These are phyloP conservation scores for Fusarium sp. DNA, from an alignment of 2,329 filamentous ascomycete species.

Conservation along the genomic window DNA sequence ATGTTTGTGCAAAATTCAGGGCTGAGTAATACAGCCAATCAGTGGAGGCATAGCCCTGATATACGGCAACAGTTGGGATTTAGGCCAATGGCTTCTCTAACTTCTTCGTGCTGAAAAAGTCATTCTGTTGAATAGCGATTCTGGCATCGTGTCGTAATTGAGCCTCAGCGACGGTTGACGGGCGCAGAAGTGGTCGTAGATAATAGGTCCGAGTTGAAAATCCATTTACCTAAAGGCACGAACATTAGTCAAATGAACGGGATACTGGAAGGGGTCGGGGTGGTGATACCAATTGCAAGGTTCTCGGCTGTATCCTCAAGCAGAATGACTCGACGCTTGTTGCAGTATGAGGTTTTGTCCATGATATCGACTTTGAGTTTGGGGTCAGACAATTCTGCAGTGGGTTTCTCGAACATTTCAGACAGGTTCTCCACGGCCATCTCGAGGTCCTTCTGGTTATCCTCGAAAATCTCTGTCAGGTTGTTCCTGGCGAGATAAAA, in stretches of 20 bases:
- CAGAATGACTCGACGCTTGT: conserved; percentile 87
- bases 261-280: not conserved
- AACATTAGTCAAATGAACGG: conserved; percentile 39
- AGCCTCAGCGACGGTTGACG: conserved; percentile 35
- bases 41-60: not conserved
- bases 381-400: conserved; percentile 82
- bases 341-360: conserved; percentile 98
- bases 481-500: conserved; percentile 98
- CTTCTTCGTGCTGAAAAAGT: not conserved
- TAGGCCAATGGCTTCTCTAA: not conserved
- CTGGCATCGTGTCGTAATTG: not conserved
- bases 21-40: not conserved
- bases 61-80: not conserved
- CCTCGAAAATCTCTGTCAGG: conserved; percentile 95
- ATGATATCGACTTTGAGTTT: conserved; percentile 98
- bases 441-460: conserved; percentile 98
- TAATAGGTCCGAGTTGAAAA: conserved; percentile 53
- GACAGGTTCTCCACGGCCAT: conserved; percentile 96
- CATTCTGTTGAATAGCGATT: not conserved
- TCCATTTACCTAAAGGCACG: conserved; percentile 55
- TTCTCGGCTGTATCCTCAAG: conserved; percentile 94
- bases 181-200: conserved; percentile 35
- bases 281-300: conserved; percentile 76
- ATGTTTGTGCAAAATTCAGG: conserved; percentile 3
- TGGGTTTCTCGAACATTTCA: conserved; percentile 99